phyloP scores from a whole-genome alignment of 192 early-diverging fungal genomes.

The Geranomyces michiganensis region DNA sequence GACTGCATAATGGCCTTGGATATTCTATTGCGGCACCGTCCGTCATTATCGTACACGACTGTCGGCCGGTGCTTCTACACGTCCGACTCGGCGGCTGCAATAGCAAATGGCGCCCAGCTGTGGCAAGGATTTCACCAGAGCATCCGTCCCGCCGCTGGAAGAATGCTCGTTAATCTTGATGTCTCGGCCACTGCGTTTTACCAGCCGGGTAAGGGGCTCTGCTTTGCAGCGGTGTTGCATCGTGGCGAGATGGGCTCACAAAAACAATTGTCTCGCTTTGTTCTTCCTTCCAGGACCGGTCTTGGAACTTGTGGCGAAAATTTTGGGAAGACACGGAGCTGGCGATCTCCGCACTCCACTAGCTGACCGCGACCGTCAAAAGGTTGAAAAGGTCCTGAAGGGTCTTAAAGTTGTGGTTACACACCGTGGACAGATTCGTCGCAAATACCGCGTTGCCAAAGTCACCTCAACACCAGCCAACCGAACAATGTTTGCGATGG shows the following conservation, averaged over 20 bases:
- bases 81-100: conserved; percentile 53
- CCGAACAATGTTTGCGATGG: conserved; percentile 68
- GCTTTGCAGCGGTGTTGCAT: too few relatives aligned
- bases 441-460: conserved; percentile 73
- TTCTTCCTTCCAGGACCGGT: conserved; percentile 57
- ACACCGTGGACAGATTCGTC: conserved; percentile 65
- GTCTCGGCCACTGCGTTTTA: conserved; percentile 66
- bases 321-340: conserved; percentile 59
- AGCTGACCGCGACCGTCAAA: conserved; percentile 52
- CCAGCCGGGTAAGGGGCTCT: conserved; percentile 47
- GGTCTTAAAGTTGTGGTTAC: conserved; percentile 57
- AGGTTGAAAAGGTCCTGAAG: conserved; percentile 51
- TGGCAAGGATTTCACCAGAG: conserved; percentile 95
- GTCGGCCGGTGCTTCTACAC: conserved; percentile 93
- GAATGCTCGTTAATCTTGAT: conserved; percentile 61
- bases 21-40: conserved; percentile 78
- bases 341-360: conserved; percentile 50
- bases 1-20: conserved; percentile 66
- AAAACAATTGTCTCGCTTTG: too few relatives aligned
- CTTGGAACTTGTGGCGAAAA: conserved; percentile 68
- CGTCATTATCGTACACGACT: conserved; percentile 77
- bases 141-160: conserved; percentile 74
- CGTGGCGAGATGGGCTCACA: background rate
- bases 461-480: conserved; percentile 69
- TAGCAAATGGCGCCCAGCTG: conserved; percentile 80